A percentile compares a stretch with the other conserved stretches of the same genome.
Evolutionary conservation across 805 yeast species (phyloP).

Genomic region (Candida loeiensis): DNA sequence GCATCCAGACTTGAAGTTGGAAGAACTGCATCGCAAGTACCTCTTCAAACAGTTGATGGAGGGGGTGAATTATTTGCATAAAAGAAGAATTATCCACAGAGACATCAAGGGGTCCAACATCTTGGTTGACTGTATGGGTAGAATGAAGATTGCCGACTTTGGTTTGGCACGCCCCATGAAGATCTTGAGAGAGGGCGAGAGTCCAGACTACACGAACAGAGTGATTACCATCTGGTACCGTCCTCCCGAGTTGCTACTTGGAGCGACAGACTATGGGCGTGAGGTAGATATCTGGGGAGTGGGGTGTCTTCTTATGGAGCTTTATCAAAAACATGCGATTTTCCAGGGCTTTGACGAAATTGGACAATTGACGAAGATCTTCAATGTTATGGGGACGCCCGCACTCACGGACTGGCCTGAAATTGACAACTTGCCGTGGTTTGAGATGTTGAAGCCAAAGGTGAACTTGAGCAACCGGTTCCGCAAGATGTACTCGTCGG

Average conservation of each 20-base stretch:
- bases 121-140: constrained; percentile 58
- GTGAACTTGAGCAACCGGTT: constrained; percentile 30
- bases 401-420: constrained; percentile 69
- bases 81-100: constrained; percentile 66
- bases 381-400: constrained; percentile 86
- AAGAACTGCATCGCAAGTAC: constrained; percentile 63
- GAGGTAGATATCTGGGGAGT: constrained; percentile 97
- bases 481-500: constrained; percentile 24
- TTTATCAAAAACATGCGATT: constrained; percentile 68
- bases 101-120: constrained; percentile 83
- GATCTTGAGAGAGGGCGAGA: constrained; percentile 44
- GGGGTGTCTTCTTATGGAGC: constrained; percentile 84
- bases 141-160: constrained; percentile 73
- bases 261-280: constrained; percentile 84
- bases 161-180: constrained; percentile 79
- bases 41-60: constrained; percentile 61
- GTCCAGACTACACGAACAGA: constrained; percentile 86
- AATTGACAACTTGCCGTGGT: constrained; percentile 85
- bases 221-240: constrained; percentile 97
- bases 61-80: constrained; percentile 69
- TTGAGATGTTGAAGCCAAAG: constrained; percentile 71
- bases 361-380: constrained; percentile 74
- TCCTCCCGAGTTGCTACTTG: constrained; percentile 90
- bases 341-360: constrained; percentile 90
- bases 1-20: constrained; percentile 63